Percentiles rank a stretch among this genome's conserved stretches.
Evolutionary conservation across 2,329 filamentous ascomycete species (phyloP).

Genomic region (Neocucurbitaria cava): DNA sequence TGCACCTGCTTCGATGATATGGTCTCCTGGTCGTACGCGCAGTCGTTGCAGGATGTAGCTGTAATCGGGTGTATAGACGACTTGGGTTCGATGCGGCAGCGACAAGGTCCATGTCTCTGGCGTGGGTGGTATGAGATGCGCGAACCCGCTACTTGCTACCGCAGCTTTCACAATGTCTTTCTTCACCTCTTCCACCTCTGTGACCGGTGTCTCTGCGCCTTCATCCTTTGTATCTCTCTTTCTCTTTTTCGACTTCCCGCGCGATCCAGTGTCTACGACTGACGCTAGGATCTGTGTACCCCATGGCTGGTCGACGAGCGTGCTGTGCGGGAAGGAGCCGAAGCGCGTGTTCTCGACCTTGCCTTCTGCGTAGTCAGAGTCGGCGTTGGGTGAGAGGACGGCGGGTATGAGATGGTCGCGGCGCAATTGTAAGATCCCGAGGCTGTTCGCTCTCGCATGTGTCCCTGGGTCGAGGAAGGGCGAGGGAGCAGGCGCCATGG

Average conservation of each 20-base stretch:
- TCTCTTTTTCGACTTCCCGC: slow-evolving; percentile 67
- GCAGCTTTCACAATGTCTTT: slow-evolving; percentile 44
- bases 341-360: slow-evolving; percentile 84
- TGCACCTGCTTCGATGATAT: slow-evolving; percentile 80
- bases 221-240: slow-evolving; percentile 52
- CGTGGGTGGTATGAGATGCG: slow-evolving; percentile 79
- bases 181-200: slow-evolving; percentile 42
- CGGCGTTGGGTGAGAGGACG: slow-evolving; percentile 56
- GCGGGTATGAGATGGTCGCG: slow-evolving; percentile 84
- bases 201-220: slow-evolving; percentile 17
- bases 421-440: slow-evolving; percentile 87
- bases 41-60: slow-evolving; percentile 83
- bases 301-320: slow-evolving; percentile 76
- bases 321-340: slow-evolving; percentile 70
- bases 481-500: slow-evolving; percentile 57
- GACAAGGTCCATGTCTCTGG: slow-evolving; percentile 84
- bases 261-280: slow-evolving; percentile 87
- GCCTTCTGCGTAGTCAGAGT: slow-evolving; percentile 54
- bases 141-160: slow-evolving; percentile 70
- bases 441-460: slow-evolving; percentile 66
- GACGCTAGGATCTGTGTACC: slow-evolving; percentile 91
- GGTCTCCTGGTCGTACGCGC: slow-evolving; percentile 73
- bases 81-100: slow-evolving; percentile 81
- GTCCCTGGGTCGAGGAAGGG: slow-evolving; percentile 79
- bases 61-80: slow-evolving; percentile 87